Evolutionary conservation across 805 yeast species (phyloP), one percentile per base, ranked within the genome.

Genomic region (Candida patagonica): DNA sequence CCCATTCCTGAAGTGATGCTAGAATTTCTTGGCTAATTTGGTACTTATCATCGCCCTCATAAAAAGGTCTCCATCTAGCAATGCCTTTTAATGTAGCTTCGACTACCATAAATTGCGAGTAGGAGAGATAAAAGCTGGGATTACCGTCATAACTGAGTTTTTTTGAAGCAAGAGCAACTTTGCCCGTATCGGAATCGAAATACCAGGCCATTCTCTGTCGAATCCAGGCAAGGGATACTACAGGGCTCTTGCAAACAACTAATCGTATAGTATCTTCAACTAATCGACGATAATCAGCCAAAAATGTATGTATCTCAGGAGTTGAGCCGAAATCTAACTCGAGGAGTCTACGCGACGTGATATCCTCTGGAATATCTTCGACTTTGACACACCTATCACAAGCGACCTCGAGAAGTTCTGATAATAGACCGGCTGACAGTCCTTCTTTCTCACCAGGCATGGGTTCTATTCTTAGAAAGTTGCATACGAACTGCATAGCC

Each of bases 11-110:
- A 36, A 95, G 82, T 37, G 86, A 66, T 12, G 68, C 71, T 54
- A 84, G 36, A 17, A 87, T 34, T 73, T 64, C 37, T 71, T 70
- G 34, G 65, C 66, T 38, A 76, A 62, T 40, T 75, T 57, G 66
- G 37, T 77, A 78, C 41, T 70, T 69, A 32, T 69, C 70, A 19
- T 70, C 70, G 4, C 67, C 70, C 5, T 76, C 75, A 52, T 85
- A 87, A 96, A 96, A 89, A 13, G 86, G 77, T 52, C 85, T 76
- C 98, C 99, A 94, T 55, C 99, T 74, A 9, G 92, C 78, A 19
- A 94, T 80, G 26, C 97, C 98, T 44, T 95, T 73, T 25, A 92
- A 74, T 49, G 94, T 80, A 26, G 95, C 80, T 59, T 89, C 97
- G 21, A 87, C 84, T 20, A 87, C 76, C 54, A 78, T 79, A 45